phyloP scores from a whole-genome alignment of 164 flowering plant species.

The Berberis vulgaris region DNA sequence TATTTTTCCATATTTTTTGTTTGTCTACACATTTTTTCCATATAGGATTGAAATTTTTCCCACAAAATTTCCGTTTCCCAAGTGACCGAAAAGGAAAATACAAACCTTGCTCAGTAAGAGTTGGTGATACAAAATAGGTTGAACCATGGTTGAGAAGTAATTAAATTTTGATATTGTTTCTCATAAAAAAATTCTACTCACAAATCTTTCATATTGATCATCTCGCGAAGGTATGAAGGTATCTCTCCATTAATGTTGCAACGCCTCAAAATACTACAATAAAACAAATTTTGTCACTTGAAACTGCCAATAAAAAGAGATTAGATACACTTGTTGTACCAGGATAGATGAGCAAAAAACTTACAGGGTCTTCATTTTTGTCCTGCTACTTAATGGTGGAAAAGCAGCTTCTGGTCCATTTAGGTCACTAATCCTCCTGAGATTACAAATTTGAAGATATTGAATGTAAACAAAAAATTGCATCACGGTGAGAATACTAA shows the following conservation, averaged over 20 bases:
- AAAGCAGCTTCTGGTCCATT: slow-evolving; percentile 28
- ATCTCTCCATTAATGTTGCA: slow-evolving; percentile 21
- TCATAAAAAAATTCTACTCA: not conserved
- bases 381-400: slow-evolving; percentile 11
- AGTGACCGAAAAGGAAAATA: too few species aligned
- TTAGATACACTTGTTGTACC: not conserved
- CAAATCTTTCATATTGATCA: slow-evolving; percentile 2
- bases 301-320: not conserved
- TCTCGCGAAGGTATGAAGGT: slow-evolving; percentile 1
- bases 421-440: slow-evolving; percentile 76
- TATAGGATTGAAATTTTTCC: too few species aligned
- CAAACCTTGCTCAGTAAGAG: too few species aligned
- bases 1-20: too few species aligned
- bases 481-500: not conserved
- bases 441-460: not conserved
- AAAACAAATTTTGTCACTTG: not conserved
- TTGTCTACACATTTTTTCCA: too few species aligned
- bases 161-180: too few species aligned
- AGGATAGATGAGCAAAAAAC: not conserved
- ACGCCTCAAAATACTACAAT: slow-evolving; percentile 5
- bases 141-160: too few species aligned
- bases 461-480: not conserved
- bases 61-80: too few species aligned
- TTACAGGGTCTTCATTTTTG: slow-evolving; percentile 13
- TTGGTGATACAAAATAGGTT: too few species aligned